phyloP scores from a whole-genome alignment of 805 yeast genomes.

The Starmerella powellii region DNA sequence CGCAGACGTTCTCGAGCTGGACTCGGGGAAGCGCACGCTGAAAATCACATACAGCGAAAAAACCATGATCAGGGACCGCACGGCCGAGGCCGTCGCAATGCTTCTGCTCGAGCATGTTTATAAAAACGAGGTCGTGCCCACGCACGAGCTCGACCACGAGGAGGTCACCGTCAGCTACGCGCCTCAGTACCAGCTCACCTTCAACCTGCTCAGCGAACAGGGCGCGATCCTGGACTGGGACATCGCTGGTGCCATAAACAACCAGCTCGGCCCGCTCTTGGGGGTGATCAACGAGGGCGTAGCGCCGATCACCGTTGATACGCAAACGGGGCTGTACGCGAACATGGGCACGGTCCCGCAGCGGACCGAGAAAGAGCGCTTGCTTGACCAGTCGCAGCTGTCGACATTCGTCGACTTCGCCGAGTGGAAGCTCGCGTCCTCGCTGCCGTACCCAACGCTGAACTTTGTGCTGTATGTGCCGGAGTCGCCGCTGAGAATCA shows the following conservation, averaged over 20 bases:
- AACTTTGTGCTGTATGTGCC: slow-evolving; percentile 66
- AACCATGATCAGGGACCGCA: slow-evolving; percentile 42
- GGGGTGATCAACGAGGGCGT: slow-evolving; percentile 38
- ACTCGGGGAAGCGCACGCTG: slow-evolving; percentile 33
- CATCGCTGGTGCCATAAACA: slow-evolving; percentile 41
- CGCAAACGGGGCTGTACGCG: slow-evolving; percentile 66
- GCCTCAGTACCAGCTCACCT: slow-evolving; percentile 60
- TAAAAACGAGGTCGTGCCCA: slow-evolving; percentile 26
- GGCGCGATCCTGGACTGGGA: slow-evolving; percentile 59
- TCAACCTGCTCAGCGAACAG: slow-evolving; percentile 57
- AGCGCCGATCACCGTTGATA: slow-evolving; percentile 62
- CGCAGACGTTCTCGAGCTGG: slow-evolving; percentile 36
- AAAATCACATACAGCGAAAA: slow-evolving; percentile 34
- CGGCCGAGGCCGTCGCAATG: slow-evolving; percentile 52
- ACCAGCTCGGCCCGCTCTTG: slow-evolving; percentile 44
- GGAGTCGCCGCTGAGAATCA: slow-evolving; percentile 41
- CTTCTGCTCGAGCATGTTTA: slow-evolving; percentile 38
- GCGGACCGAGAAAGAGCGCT: background rate
- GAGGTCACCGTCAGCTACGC: slow-evolving; percentile 38
- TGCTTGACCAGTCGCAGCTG: slow-evolving; percentile 42
- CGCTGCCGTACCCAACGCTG: slow-evolving; percentile 50
- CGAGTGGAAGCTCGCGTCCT: slow-evolving; percentile 60
- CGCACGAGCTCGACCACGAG: slow-evolving; percentile 1
- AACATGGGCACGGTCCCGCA: slow-evolving; percentile 22
- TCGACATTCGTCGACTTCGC: slow-evolving; percentile 73